phyloP scores from a whole-genome alignment of 371 early-diverging fungal genomes.

The Mucor plumbeus region DNA sequence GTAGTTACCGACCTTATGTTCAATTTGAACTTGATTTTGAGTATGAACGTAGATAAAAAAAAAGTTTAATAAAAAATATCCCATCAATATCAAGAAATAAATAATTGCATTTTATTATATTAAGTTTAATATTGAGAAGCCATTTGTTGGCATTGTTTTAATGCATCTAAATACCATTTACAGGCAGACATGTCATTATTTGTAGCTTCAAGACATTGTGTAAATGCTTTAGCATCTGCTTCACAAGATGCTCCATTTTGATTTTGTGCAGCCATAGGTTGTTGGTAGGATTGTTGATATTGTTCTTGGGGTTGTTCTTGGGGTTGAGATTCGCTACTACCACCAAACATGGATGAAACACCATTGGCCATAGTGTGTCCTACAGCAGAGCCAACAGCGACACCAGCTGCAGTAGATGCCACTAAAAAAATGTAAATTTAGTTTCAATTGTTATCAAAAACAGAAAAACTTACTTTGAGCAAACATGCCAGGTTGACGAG shows the following conservation, averaged over 20 bases:
- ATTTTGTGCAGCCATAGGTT: slow-evolving; percentile 40
- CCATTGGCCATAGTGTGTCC: slow-evolving; percentile 76
- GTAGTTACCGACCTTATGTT: slow-evolving; percentile 91
- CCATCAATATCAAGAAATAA: slow-evolving; percentile 8
- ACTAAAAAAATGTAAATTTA: slow-evolving; percentile 32
- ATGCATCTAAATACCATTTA: slow-evolving; percentile 86
- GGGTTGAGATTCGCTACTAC: slow-evolving; percentile 35
- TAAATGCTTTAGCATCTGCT: slow-evolving; percentile 85
- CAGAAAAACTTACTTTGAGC: slow-evolving; percentile 59
- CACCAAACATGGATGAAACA: slow-evolving; percentile 75
- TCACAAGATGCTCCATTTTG: slow-evolving; percentile 66
- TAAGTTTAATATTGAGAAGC: slow-evolving; percentile 40
- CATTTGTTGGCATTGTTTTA: slow-evolving; percentile 85
- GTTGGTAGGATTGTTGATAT: slow-evolving; percentile 51
- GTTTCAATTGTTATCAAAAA: neutral
- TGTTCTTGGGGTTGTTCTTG: slow-evolving; percentile 31
- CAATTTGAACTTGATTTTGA: slow-evolving; percentile 77
- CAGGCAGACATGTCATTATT: slow-evolving; percentile 79
- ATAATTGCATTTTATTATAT: slow-evolving; percentile 1
- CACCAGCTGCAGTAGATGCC: slow-evolving; percentile 93
- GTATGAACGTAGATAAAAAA: slow-evolving; percentile 47
- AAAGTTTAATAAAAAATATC: neutral
- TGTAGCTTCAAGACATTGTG: slow-evolving; percentile 83
- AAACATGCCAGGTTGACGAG: slow-evolving; percentile 75
- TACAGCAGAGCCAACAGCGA: slow-evolving; percentile 89